Conservation (phyloP, 306 rosid species). For the Styphnolobium japonicum region DNA sequence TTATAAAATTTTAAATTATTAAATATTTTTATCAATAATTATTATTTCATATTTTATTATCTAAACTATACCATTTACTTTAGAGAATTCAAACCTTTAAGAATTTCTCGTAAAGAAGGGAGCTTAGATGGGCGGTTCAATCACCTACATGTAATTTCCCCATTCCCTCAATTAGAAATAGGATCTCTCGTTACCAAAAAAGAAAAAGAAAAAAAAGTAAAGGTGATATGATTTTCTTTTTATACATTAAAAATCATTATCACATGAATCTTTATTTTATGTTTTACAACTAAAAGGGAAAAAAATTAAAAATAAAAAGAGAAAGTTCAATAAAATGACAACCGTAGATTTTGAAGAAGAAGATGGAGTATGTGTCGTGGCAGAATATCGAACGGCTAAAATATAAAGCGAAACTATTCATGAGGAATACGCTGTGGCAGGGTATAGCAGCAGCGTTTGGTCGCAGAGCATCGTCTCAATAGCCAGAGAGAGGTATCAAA, state of each 20-base stretch:
- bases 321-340: not conserved
- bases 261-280: not conserved
- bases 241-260: not conserved
- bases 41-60: too few species aligned
- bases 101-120: too few species aligned
- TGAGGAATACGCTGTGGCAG: not conserved
- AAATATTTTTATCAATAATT: too few species aligned
- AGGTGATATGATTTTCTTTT: too few species aligned
- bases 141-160: too few species aligned
- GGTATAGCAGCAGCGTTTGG: not conserved
- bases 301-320: not conserved
- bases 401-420: not conserved
- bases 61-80: too few species aligned
- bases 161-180: too few species aligned
- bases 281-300: not conserved
- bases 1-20: too few species aligned
- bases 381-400: slow-evolving; percentile 22
- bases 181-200: too few species aligned
- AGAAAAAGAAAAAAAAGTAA: too few species aligned
- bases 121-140: too few species aligned
- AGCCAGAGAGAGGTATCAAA: not conserved
- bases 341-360: not conserved
- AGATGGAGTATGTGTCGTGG: not conserved
- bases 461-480: not conserved
- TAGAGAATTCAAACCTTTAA: too few species aligned